A percentile compares a stretch with the other conserved stretches of the same genome.
Evolutionary conservation across 2,329 filamentous ascomycete species (phyloP).

Genomic region (Ascochyta rabiei): DNA sequence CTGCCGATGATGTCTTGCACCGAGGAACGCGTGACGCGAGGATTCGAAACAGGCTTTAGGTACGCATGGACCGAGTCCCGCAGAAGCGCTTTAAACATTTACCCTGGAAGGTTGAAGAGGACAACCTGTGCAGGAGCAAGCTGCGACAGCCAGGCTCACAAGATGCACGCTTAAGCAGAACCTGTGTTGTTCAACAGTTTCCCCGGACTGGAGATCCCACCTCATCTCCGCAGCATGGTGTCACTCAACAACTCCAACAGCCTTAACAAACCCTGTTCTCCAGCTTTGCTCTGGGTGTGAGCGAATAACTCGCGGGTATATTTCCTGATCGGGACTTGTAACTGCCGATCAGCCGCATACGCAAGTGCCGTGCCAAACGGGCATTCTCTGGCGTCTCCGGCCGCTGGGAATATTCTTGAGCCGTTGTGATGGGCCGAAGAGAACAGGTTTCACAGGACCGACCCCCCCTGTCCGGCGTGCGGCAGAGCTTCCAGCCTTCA

Average conservation of each 20-base stretch:
- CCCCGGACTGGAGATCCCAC: conserved; percentile 8
- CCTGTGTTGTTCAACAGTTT: background rate
- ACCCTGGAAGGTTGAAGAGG: conserved; percentile 1
- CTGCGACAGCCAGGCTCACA: background rate
- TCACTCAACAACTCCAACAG: background rate
- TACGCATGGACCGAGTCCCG: conserved; percentile 1
- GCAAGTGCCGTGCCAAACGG: background rate
- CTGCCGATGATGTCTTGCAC: background rate
- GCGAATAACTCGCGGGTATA: conserved; percentile 3
- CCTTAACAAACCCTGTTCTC: background rate
- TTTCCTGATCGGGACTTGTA: background rate
- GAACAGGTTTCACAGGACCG: background rate
- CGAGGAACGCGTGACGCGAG: background rate
- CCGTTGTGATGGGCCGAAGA: background rate
- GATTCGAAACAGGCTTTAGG: background rate
- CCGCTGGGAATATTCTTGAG: background rate
- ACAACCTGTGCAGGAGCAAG: background rate
- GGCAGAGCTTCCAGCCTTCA: background rate
- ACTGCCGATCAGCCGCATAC: conserved; percentile 14
- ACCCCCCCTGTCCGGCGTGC: background rate
- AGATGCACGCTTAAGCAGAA: background rate
- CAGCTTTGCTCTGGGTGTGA: conserved; percentile 3
- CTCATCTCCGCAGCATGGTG: background rate
- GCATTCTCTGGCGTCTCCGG: conserved; percentile 1
- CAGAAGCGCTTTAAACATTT: background rate